Evolutionary conservation across 2,329 filamentous ascomycete species (phyloP), one percentile per base, ranked within the genome.

Genomic region (Sporothrix humicola): DNA sequence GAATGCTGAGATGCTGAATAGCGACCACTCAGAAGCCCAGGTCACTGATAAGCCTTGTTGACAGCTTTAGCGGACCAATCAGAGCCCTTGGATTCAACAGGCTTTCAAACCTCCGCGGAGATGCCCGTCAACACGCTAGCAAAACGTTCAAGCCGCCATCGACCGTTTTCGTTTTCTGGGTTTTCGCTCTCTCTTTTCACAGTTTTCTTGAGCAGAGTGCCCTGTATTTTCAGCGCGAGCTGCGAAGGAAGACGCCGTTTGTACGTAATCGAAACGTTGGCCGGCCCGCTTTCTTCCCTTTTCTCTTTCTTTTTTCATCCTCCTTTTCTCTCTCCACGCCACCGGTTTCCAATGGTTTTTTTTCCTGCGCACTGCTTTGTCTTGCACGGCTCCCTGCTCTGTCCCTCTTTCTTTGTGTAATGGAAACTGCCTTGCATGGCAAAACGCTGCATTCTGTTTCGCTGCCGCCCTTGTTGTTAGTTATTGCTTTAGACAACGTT

Each of bases 401-500:
- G 31, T 37, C 31, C 31, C 31, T 23, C 58, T 69, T 73, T 56
- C 56, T 65, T 73, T 72, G 69, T 72, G 74, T 75, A 69, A 75
- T 75, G 54, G 54, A 61, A 58, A 73, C 26, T 4, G 15, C 26
- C 17, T 65, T 52, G n/a, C 44, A 66, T 63, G 71, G 48, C 59
- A 50, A 31, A 58, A 65, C 44, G 52, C 15, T 31, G 42, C 26
- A 20, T 17, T 74, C 54, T 75, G 69, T 63, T 75, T 75, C 74
- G 74, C 70, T 73, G 66, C 63, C 66, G 31, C 31, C 46, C 56
- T 37, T 73, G 46, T 56, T 73, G 72, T 76, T 75, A 74, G 75
- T 74, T 72, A 73, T 74, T 72, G 68, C 72, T 61, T 75, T 76
- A 73, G 71, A 74, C 66, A 76, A 76, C 71, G 26, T 23, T 75